Conservation (phyloP, 2,329 filamentous ascomycete genomes). For the Xylaria sp. region DNA sequence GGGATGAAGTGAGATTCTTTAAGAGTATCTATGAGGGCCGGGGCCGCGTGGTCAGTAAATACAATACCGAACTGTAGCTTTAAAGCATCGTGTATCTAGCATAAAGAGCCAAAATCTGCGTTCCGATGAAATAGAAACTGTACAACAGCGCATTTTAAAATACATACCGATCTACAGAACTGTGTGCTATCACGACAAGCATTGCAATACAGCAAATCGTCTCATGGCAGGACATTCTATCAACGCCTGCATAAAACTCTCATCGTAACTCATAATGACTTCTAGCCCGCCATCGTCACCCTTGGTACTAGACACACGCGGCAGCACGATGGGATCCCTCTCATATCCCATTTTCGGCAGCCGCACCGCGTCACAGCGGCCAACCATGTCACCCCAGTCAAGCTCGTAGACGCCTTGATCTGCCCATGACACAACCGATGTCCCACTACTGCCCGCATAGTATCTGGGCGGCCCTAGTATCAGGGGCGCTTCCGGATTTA, state of each 20-base stretch:
- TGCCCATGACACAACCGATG: slow-evolving; percentile 51
- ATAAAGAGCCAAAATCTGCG: not conserved
- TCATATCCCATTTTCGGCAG: slow-evolving; percentile 38
- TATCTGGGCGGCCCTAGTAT: slow-evolving; percentile 19
- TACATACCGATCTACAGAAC: not conserved
- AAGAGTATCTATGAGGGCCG: not conserved
- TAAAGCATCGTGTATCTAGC: slow-evolving; percentile 1
- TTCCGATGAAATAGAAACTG: slow-evolving; percentile 12
- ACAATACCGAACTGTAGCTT: not conserved
- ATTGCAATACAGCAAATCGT: slow-evolving; percentile 40
- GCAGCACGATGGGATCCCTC: slow-evolving; percentile 48
- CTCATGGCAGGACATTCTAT: slow-evolving; percentile 34
- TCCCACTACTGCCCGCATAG: slow-evolving; percentile 24
- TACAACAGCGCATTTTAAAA: slow-evolving; percentile 11
- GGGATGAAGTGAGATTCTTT: not conserved
- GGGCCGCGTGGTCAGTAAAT: not conserved
- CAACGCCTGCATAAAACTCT: slow-evolving; percentile 37
- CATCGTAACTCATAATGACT: slow-evolving; percentile 44
- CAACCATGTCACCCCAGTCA: slow-evolving; percentile 44
- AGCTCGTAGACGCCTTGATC: slow-evolving; percentile 45
- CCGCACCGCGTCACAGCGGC: slow-evolving; percentile 47
- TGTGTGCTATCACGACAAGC: slow-evolving; percentile 35
- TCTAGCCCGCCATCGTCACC: slow-evolving; percentile 40
- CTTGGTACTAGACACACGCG: slow-evolving; percentile 39
- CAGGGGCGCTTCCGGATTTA: slow-evolving; percentile 12